Evolutionary conservation across 1,284 basidiomycete species (phyloP).

Genomic region (Jaminaea rosea): DNA sequence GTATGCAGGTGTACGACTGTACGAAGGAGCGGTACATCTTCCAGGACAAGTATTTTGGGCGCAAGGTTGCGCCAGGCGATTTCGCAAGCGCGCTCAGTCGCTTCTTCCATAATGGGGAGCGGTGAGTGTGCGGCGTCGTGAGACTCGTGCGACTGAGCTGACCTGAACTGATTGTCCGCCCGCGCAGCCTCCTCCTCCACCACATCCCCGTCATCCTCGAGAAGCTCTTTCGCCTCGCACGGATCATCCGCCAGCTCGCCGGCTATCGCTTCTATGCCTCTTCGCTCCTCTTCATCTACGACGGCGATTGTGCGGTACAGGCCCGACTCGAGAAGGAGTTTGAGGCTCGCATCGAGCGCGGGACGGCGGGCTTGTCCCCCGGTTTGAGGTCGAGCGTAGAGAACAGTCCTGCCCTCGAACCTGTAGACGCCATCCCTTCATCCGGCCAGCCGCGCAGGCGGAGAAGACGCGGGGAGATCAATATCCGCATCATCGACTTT

Average conservation of each 20-base stretch:
- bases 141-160: no score
- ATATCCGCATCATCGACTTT: constrained; percentile 94
- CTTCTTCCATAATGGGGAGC: constrained; percentile 78
- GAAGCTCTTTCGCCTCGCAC: constrained; percentile 86
- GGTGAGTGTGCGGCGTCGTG: no score
- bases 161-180: no score
- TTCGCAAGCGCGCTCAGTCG: constrained; percentile 72
- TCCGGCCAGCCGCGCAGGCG: constrained; percentile 8
- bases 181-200: constrained; percentile 70
- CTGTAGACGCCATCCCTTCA: constrained; percentile 1
- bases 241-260: constrained; percentile 74
- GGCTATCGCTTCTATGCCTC: constrained; percentile 98
- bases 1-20: constrained; percentile 74
- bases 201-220: constrained; percentile 85
- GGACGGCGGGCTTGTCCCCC: constrained; percentile 13
- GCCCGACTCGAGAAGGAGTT: constrained; percentile 50
- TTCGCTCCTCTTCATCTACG: constrained; percentile 91
- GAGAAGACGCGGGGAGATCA: constrained; percentile 70
- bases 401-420: constrained; percentile 4
- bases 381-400: neutral
- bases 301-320: constrained; percentile 82
- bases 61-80: constrained; percentile 74
- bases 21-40: constrained; percentile 65
- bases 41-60: constrained; percentile 94
- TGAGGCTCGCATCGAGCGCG: constrained; percentile 9